These are phyloP conservation scores for Kurtzmaniella quercitrusa DNA, from an alignment of 1,139 yeast species.

Conservation along the genomic window DNA sequence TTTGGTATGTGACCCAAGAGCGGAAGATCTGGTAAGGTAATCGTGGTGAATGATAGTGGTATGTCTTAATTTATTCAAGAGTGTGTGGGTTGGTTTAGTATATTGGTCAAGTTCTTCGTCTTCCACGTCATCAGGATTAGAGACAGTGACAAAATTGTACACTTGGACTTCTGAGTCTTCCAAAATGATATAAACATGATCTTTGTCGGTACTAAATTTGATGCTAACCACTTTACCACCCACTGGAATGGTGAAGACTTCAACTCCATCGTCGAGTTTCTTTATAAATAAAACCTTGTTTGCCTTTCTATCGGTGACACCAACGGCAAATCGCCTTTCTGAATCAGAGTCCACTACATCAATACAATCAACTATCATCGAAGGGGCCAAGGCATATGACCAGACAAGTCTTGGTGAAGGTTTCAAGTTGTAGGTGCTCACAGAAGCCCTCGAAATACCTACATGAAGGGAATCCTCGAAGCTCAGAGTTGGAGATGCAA, in stretches of 20 bases:
- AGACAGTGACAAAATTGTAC: conserved; percentile 17
- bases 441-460: conserved; percentile 74
- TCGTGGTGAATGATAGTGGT: conserved; percentile 17
- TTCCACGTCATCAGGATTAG: neutral
- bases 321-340: conserved; percentile 31
- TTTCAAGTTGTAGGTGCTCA: conserved; percentile 65
- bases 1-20: conserved; percentile 4
- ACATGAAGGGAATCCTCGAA: conserved; percentile 40
- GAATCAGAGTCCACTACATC: conserved; percentile 26
- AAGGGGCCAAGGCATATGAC: conserved; percentile 70
- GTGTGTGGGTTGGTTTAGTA: conserved; percentile 1
- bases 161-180: conserved; percentile 40
- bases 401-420: conserved; percentile 80
- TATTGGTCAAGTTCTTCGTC: neutral
- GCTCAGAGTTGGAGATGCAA: conserved; percentile 23
- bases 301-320: conserved; percentile 45
- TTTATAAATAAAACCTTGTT: conserved; percentile 36
- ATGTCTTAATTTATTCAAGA: conserved; percentile 3
- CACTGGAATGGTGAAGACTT: conserved; percentile 19
- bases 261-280: conserved; percentile 20
- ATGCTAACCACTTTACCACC: conserved; percentile 28
- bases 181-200: conserved; percentile 35
- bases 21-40: conserved; percentile 15
- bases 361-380: conserved; percentile 43
- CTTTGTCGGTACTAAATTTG: conserved; percentile 28